phyloP scores from a whole-genome alignment of 441 rosid species.

The Biscutella laevigata region DNA sequence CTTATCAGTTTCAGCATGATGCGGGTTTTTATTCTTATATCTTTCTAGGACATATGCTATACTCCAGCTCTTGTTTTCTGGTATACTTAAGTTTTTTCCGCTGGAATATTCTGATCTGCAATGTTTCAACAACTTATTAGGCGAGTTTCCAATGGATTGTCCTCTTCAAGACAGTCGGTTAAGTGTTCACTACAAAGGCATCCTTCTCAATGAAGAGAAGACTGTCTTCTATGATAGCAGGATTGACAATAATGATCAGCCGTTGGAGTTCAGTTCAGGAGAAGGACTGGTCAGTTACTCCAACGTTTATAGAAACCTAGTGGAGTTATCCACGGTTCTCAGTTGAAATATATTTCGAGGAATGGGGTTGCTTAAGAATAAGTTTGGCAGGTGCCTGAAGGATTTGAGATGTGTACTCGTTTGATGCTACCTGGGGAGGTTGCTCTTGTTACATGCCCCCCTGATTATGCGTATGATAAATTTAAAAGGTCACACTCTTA shows the following conservation, averaged over 20 bases:
- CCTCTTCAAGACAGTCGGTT: constrained; percentile 95
- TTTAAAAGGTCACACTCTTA: constrained; percentile 53
- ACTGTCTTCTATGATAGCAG: constrained; percentile 70
- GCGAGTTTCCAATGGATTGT: constrained; percentile 98
- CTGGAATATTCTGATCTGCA: constrained; percentile 15
- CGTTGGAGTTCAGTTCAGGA: constrained; percentile 91
- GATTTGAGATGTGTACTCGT: constrained; percentile 94
- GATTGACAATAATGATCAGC: constrained; percentile 65
- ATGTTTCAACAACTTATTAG: constrained; percentile 23
- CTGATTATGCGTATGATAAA: constrained; percentile 94
- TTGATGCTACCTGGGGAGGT: constrained; percentile 95
- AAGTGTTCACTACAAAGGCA: constrained; percentile 76
- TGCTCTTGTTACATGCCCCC: constrained; percentile 90
- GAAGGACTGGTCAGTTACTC: constrained; percentile 72
- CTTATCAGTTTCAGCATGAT: neutral
- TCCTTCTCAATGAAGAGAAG: constrained; percentile 75
- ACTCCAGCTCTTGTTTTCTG: neutral
- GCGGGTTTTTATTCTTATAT: neutral
- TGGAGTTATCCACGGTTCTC: neutral
- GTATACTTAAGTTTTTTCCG: constrained; percentile 3
- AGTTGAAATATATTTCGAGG: neutral
- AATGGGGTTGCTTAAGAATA: neutral
- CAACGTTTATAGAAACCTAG: neutral
- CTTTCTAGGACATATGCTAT: constrained; percentile 5
- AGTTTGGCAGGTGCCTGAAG: constrained; percentile 80